Base-by-base conservation (phyloP, 2,329 filamentous ascomycete species). In the Shiraia bambusicola region DNA sequence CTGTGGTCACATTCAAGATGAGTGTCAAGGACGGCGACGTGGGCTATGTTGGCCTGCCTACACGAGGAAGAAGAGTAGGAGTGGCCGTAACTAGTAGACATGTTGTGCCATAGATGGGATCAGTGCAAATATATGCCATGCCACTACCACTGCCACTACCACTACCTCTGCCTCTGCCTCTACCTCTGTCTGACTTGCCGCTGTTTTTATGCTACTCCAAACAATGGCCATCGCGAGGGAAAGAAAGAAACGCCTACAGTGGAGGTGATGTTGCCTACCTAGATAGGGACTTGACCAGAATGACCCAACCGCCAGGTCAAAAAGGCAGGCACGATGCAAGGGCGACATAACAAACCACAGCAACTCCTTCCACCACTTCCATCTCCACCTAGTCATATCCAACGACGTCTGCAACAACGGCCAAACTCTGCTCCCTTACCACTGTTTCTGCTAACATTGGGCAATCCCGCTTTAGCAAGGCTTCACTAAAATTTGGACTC, bases 1-100 rank as follows among this genome's bases (percentile, higher is more conserved):
- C 54, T 12, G 14, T 58, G 9, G 48, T 65, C 7, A 66, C 59
- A 2, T 66, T 61, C 31, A 44, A 47, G 5, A 63, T 69, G 11
- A 49, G 46, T 8, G 52, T 63, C 3, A 55, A 51, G 22, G 50
- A 56, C n/a, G 52, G 50, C 28, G 51, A 55, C 15, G 29, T 43
- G 15, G 43, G 42, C 6, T 62, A 65, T 37, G 28, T 47, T 3
- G 52, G 56, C 28, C 40, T 61, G 9, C 41, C 37, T n/a, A 7
- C 54, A 57, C 3, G 56, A 56, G 2, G 47, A 54, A 7, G 40
- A 47, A 4, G 54, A 53, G 24, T 36, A 14, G 28, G 40, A 8
- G 40, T 34, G 16, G n/a, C 26, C 4, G 7, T 13, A 6, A 32
- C 34, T 6, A 41, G 49, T 6, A 41, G 49, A 16, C 37, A 46